phyloP scores from a whole-genome alignment of 306 rosid species.

The Cucumis melo region DNA sequence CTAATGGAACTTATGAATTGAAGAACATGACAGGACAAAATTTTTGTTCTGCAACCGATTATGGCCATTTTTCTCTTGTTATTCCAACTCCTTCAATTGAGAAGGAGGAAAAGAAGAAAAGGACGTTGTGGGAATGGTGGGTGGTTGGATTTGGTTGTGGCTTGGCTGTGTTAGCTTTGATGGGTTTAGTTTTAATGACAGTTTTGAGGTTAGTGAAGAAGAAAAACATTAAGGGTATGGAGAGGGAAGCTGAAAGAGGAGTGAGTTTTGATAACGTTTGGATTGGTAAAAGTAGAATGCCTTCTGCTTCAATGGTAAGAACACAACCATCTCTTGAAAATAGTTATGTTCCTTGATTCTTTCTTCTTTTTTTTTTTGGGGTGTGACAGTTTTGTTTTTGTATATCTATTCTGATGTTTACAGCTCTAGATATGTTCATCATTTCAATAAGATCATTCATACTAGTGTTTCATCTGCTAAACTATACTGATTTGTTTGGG shows the following conservation, averaged over 20 bases:
- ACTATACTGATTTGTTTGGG: not conserved
- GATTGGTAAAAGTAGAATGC: conserved; percentile 76
- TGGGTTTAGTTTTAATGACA: conserved; percentile 20
- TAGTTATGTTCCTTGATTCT: conserved; percentile 17
- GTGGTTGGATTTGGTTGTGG: conserved; percentile 35
- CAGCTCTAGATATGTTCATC: not conserved
- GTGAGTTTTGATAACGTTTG: conserved; percentile 51
- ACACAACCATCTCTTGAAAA: conserved; percentile 67
- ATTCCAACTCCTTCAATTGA: conserved; percentile 11
- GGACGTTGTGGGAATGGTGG: conserved; percentile 22
- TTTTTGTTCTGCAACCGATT: conserved; percentile 25
- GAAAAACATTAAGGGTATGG: conserved; percentile 38
- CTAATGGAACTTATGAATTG: conserved; percentile 30
- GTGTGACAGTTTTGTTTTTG: not conserved
- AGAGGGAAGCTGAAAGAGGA: conserved; percentile 42
- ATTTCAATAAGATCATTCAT: not conserved
- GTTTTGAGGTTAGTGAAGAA: conserved; percentile 20
- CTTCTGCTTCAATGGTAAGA: conserved; percentile 60
- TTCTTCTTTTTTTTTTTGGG: not conserved
- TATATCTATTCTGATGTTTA: not conserved
- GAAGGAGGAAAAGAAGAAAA: not conserved
- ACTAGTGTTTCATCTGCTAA: not conserved
- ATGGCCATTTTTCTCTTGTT: conserved; percentile 56
- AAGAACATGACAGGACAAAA: conserved; percentile 27
- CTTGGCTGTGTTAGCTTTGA: conserved; percentile 24